Evolutionary conservation across 1,284 basidiomycete species (phyloP), one percentile per base, ranked within the genome.

Genomic region (Amylostereum areolatum): DNA sequence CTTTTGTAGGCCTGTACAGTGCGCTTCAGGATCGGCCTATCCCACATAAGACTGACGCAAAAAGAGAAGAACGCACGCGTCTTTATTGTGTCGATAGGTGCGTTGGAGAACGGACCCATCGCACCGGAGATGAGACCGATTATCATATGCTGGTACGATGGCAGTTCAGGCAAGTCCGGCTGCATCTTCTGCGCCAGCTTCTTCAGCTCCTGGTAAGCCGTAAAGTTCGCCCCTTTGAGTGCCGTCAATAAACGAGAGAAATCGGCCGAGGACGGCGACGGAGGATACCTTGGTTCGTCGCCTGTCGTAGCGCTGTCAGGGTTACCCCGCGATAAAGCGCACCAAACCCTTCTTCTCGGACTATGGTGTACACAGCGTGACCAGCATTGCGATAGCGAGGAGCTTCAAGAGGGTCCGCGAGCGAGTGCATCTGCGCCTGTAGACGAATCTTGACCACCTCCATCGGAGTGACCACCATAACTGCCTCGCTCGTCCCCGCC

Each of bases 401-500:
- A 32, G 84, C 77, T 65, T 99, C 96, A 48, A 97, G 72, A 36
- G 96, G 97, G 67, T 99, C 96, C 8, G 95, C 92, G 52, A 99
- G 79, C 35, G 96, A 98, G 71, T 99, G 96, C 66, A 92, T 90
- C 66, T 99, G 97, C 5, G 97, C 96, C 71, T 99, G 96, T 59
- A 99, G 74, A 49, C 97, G 85, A 64, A 99, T 99, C 76, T 99
- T 99, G 65, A 99, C 92, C 40, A 99, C 96, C 66, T 99, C 96
- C 96, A 99, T 99, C 0, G 96, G 96, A 51, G 92, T 97, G 9
- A 99, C 96, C 36, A 99, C 93, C 8, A 84, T 76, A 12, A 99
- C 84, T 5, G 96, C 96, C 70, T 97, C 96, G 1, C 94, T 93
- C 12, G 89, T 89, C 48, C 96, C 96, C 9, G 96, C 96, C 47